These are phyloP conservation scores for Aspergillus fructus DNA, from an alignment of 2,329 filamentous ascomycete species.

Conservation along the genomic window DNA sequence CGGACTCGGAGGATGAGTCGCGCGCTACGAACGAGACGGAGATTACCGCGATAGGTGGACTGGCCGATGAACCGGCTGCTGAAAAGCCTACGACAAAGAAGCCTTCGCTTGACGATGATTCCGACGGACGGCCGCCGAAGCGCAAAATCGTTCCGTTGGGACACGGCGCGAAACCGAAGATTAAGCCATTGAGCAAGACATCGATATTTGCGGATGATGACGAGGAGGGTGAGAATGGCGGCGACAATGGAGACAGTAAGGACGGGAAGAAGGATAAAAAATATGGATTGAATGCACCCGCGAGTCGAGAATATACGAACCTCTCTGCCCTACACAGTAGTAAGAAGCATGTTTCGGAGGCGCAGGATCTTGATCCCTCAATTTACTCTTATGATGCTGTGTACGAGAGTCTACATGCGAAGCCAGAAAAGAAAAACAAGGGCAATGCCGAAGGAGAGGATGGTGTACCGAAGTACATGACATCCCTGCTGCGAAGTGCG, in stretches of 20 bases:
- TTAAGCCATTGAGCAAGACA: conserved; percentile 35
- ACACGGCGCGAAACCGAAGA: conserved; percentile 20
- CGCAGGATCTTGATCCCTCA: conserved; percentile 45
- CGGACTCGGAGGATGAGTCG: conserved; percentile 29
- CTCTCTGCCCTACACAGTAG: conserved; percentile 48
- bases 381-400: conserved; percentile 53
- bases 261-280: not conserved
- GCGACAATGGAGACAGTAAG: not conserved
- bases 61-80: conserved; percentile 23
- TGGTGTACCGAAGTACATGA: conserved; percentile 58
- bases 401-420: conserved; percentile 49
- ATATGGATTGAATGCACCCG: conserved; percentile 26
- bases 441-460: conserved; percentile 21
- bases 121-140: conserved; percentile 29
- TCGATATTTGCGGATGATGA: conserved; percentile 40
- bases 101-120: not conserved
- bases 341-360: conserved; percentile 44
- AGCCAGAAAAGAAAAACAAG: conserved; percentile 30
- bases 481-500: conserved; percentile 57
- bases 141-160: conserved; percentile 35
- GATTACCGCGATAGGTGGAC: conserved; percentile 40
- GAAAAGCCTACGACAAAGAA: conserved; percentile 13
- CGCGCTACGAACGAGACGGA: conserved; percentile 26
- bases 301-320: conserved; percentile 39
- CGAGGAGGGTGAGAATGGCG: conserved; percentile 27